Evolutionary conservation across 306 rosid species (phyloP).

Genomic region (Cicer cuneatum): DNA sequence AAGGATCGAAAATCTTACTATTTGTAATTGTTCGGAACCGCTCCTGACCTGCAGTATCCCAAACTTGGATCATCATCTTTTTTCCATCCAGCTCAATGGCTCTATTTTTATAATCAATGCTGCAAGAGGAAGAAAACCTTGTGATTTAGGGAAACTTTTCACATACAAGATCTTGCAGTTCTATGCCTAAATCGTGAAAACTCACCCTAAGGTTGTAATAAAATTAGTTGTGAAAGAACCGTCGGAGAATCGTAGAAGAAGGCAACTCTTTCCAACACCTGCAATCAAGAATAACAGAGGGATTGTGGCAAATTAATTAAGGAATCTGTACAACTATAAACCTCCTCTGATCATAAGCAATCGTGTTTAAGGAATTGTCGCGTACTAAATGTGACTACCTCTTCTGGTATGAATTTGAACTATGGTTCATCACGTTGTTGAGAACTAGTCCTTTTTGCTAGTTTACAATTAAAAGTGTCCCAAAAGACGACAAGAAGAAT

Average conservation of each 20-base stretch:
- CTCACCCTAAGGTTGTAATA: slow-evolving; percentile 94
- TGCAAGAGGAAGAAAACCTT: slow-evolving; percentile 52
- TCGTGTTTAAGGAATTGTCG: not conserved
- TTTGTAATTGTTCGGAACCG: slow-evolving; percentile 95
- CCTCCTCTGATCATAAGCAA: not conserved
- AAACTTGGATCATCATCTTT: slow-evolving; percentile 90
- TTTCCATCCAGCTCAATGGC: slow-evolving; percentile 95
- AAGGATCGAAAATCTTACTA: slow-evolving; percentile 56
- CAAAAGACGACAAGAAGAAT: no score
- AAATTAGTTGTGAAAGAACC: slow-evolving; percentile 95
- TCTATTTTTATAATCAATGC: slow-evolving; percentile 93
- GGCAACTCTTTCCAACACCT: slow-evolving; percentile 99
- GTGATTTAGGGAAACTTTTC: slow-evolving; percentile 40
- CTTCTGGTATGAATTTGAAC: not conserved
- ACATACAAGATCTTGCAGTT: slow-evolving; percentile 10
- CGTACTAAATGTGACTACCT: not conserved
- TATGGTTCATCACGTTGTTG: not conserved
- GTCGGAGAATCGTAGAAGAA: slow-evolving; percentile 95
- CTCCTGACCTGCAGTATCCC: slow-evolving; percentile 99
- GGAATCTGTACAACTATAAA: not conserved
- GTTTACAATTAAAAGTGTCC: not conserved
- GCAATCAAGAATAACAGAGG: slow-evolving; percentile 43
- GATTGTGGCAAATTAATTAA: slow-evolving; percentile 10
- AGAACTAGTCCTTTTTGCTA: not conserved
- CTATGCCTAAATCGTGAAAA: slow-evolving; percentile 40